Evolutionary conservation across 2,329 filamentous ascomycete species (phyloP), one percentile per base, ranked within the genome.

Genomic region (Penicillium sp.): DNA sequence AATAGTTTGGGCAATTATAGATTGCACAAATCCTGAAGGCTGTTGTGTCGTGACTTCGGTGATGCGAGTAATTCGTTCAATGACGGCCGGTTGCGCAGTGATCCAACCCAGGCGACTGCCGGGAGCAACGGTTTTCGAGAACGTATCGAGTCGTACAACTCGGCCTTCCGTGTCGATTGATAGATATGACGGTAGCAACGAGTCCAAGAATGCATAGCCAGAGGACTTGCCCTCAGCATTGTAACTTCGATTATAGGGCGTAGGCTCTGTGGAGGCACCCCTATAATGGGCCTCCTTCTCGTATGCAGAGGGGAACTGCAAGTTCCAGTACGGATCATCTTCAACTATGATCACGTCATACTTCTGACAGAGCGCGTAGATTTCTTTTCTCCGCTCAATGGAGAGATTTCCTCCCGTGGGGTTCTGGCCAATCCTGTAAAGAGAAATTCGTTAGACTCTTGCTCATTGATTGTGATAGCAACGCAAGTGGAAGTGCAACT

Each of bases 321-420:
- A 82, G 75, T 95, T 94, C 91, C 92, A 97, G 79, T 97, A 97
- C 5, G 94, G 94, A 63, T 97, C 93, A 69, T 98, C 94, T 76
- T 98, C 94, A 62, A 96, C 79, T 65, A 97, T 96, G 69, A 97
- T 85, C 63, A 97, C 85, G 75, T 97, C 92, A 78, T 91, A 96
- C 72, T 89, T 85, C 73, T 87, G 87, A 77, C 90, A 95, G 14
- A 97, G 74, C 17, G 83, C 85, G 72, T 97, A 97, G 31, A 97
- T 84, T 54, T 92, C 87, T 68, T 86, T 89, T 57, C 91, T 86
- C 42, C 94, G 87, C 69, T 88, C 79, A 10, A 95, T 74, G 2
- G 90, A 88, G 2, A 96, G 81, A 2, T 90, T 87, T 35, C 89
- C 88, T 34, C 90, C 88, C 0, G 92, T 96, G 1, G 92, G 93